Conservation (phyloP, 805 yeast species). For the Metschnikowia gelsemii region DNA sequence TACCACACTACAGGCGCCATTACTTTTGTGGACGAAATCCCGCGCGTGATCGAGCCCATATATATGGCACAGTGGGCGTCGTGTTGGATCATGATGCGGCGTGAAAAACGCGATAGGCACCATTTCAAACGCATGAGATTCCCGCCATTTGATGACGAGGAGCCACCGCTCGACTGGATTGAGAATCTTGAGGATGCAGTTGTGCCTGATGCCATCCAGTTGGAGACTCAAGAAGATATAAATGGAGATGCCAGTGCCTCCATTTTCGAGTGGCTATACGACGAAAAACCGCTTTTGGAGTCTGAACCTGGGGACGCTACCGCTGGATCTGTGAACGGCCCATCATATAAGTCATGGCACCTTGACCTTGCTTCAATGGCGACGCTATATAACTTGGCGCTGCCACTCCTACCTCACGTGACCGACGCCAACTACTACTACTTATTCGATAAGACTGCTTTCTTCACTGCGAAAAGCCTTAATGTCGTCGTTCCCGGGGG, state of each 20-base stretch:
- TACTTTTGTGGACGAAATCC: conserved; percentile 89
- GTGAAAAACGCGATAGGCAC: conserved; percentile 86
- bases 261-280: conserved; percentile 77
- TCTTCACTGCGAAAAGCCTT: conserved; percentile 87
- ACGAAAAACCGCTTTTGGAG: conserved; percentile 68
- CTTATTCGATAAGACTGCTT: conserved; percentile 74
- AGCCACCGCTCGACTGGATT: conserved; percentile 83
- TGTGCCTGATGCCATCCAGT: conserved; percentile 65
- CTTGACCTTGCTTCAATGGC: conserved; percentile 62
- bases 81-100: conserved; percentile 88
- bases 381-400: conserved; percentile 61
- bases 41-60: conserved; percentile 88
- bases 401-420: conserved; percentile 65
- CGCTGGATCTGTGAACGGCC: conserved; percentile 61
- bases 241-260: too few relatives aligned
- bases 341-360: conserved; percentile 73
- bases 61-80: conserved; percentile 96
- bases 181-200: conserved; percentile 75
- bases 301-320: conserved; percentile 23
- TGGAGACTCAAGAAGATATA: conserved; percentile 63
- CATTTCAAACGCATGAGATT: conserved; percentile 90
- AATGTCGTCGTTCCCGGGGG: conserved; percentile 92
- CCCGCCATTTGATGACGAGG: conserved; percentile 98
- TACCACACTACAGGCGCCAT: conserved; percentile 93
- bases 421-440: conserved; percentile 60